phyloP scores from a whole-genome alignment of 2,329 filamentous ascomycete genomes.

The Juglanconis oblonga region DNA sequence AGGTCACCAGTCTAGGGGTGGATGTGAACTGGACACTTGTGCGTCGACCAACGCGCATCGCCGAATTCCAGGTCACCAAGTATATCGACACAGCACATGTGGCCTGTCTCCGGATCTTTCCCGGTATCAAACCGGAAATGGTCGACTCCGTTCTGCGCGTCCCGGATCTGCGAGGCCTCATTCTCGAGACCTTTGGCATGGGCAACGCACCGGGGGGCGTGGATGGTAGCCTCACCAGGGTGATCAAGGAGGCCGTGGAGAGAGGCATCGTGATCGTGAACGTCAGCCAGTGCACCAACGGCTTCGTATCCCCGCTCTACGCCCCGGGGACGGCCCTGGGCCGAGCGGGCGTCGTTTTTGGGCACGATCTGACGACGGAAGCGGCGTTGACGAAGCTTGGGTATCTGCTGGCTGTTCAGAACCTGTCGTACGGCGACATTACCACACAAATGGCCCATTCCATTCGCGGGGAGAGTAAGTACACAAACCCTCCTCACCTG shows the following conservation, averaged over 20 bases:
- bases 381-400: constrained; percentile 88
- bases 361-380: constrained; percentile 85
- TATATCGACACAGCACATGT: constrained; percentile 84
- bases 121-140: constrained; percentile 91
- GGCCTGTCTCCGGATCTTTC: constrained; percentile 85
- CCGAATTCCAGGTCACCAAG: constrained; percentile 70
- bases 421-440: constrained; percentile 63
- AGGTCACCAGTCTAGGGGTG: constrained; percentile 76
- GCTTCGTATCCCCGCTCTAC: constrained; percentile 75
- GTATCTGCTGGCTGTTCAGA: constrained; percentile 71
- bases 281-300: constrained; percentile 82
- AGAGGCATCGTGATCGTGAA: constrained; percentile 85
- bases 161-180: constrained; percentile 74
- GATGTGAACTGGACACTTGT: constrained; percentile 79
- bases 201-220: constrained; percentile 84
- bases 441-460: constrained; percentile 69
- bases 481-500: background rate
- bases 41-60: constrained; percentile 68
- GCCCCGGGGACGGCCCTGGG: constrained; percentile 75
- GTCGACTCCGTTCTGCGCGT: constrained; percentile 77
- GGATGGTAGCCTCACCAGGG: constrained; percentile 74
- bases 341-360: constrained; percentile 82
- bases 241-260: constrained; percentile 73
- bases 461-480: constrained; percentile 65
- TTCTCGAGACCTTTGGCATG: constrained; percentile 87